Percentiles rank a stretch among this genome's conserved stretches.
Evolutionary conservation across 2,329 filamentous ascomycete species (phyloP).

Genomic region (Aschersonia sp.): DNA sequence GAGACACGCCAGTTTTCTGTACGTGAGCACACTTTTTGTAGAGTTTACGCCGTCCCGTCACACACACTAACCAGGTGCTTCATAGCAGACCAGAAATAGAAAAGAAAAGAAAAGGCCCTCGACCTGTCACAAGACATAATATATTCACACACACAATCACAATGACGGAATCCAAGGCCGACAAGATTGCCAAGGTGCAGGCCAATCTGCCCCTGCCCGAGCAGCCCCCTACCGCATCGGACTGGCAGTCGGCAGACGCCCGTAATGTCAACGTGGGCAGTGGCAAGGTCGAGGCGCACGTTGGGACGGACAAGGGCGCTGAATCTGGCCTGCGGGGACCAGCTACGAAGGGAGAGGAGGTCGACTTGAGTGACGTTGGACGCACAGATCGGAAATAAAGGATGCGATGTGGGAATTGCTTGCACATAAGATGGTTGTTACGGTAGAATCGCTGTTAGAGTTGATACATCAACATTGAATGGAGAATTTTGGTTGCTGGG

Average conservation of each 20-base stretch:
- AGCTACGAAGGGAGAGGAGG: constrained; percentile 38
- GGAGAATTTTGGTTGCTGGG: too few relatives aligned
- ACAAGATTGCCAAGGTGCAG: constrained; percentile 52
- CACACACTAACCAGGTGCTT: too few relatives aligned
- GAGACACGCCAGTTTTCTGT: too few relatives aligned
- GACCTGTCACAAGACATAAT: neutral
- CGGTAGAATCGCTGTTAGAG: neutral
- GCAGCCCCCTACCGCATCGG: constrained; percentile 58
- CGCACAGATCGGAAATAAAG: constrained; percentile 16
- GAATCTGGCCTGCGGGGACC: constrained; percentile 41
- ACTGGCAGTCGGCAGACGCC: constrained; percentile 61
- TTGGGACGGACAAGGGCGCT: constrained; percentile 33
- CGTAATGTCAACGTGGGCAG: constrained; percentile 52
- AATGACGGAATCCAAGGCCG: constrained; percentile 37
- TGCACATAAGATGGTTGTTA: too few relatives aligned
- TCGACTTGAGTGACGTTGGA: constrained; percentile 45
- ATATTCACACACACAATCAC: neutral
- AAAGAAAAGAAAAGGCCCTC: neutral
- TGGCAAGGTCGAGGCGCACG: constrained; percentile 19
- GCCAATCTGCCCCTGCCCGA: constrained; percentile 69
- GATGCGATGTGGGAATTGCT: neutral
- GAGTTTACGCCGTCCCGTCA: too few relatives aligned
- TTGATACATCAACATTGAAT: neutral
- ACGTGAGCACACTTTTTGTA: too few relatives aligned
- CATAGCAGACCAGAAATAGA: too few relatives aligned